A percentile compares a stretch with the other conserved stretches of the same genome.
phyloP scores from a whole-genome alignment of 169 alveolate genomes.

The Perkinsus olseni region DNA sequence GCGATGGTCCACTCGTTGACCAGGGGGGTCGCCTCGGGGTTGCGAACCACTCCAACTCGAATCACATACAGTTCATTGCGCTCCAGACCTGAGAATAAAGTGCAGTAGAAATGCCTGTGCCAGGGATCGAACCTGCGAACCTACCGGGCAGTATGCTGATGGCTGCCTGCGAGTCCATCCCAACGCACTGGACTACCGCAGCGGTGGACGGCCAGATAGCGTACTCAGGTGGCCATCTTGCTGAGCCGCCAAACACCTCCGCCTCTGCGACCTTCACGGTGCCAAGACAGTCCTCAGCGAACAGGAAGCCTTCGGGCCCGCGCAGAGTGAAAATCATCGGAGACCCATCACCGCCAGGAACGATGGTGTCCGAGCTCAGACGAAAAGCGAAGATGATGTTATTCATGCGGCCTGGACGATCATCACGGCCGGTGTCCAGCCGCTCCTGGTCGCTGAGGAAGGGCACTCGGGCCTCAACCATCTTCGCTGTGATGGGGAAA shows the following conservation, averaged over 20 bases:
- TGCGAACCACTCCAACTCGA: background rate
- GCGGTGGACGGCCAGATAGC: background rate
- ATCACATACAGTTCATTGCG: background rate
- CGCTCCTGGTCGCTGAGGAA: background rate
- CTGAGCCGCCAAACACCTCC: background rate
- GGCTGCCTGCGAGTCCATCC: background rate
- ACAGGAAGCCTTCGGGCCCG: background rate
- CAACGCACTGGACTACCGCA: background rate
- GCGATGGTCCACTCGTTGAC: background rate
- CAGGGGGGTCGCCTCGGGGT: background rate
- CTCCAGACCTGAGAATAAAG: background rate
- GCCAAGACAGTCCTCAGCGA: background rate
- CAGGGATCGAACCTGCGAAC: background rate
- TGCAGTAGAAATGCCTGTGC: background rate
- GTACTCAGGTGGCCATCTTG: background rate
- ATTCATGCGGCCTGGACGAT: background rate
- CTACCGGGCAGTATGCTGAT: background rate
- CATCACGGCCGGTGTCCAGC: background rate
- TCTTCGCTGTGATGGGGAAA: background rate
- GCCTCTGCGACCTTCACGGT: background rate
- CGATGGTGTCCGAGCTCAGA: background rate
- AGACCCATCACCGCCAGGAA: background rate
- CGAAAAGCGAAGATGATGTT: background rate
- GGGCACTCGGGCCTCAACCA: background rate
- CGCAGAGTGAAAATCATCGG: background rate